phyloP scores from a whole-genome alignment of 78 protist species.

The Dictyostelium purpureum region DNA sequence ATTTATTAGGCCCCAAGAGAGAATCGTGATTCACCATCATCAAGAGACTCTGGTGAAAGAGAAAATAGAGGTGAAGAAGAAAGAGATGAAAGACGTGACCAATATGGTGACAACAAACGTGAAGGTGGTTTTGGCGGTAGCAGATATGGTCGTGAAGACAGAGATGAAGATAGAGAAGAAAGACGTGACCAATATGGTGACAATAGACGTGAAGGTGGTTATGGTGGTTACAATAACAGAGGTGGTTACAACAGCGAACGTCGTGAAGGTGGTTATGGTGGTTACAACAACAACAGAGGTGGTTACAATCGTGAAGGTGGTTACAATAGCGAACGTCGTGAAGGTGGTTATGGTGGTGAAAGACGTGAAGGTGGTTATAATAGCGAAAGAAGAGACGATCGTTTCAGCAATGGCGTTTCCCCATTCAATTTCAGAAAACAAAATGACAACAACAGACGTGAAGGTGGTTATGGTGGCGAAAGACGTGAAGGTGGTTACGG shows the following conservation, averaged over 20 bases:
- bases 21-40: constrained; percentile 8
- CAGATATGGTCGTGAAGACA: neutral
- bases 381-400: constrained; percentile 25
- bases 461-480: constrained; percentile 5
- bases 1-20: constrained; percentile 23
- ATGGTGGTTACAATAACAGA: constrained; percentile 18
- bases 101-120: neutral
- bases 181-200: constrained; percentile 4
- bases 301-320: too few species aligned
- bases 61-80: neutral
- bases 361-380: too few species aligned
- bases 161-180: constrained; percentile 29
- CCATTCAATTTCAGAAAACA: constrained; percentile 42
- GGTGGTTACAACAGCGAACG: constrained; percentile 5
- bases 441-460: neutral
- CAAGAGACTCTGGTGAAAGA: neutral
- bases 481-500: neutral
- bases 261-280: neutral
- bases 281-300: constrained; percentile 29
- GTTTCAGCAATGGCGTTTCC: constrained; percentile 31
- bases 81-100: neutral
- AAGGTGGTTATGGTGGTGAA: constrained; percentile 7
- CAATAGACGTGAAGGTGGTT: constrained; percentile 14
- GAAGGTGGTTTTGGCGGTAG: neutral
- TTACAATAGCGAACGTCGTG: neutral